phyloP scores from a whole-genome alignment of 2,329 filamentous ascomycete species.

The Clarireedia sp. region DNA sequence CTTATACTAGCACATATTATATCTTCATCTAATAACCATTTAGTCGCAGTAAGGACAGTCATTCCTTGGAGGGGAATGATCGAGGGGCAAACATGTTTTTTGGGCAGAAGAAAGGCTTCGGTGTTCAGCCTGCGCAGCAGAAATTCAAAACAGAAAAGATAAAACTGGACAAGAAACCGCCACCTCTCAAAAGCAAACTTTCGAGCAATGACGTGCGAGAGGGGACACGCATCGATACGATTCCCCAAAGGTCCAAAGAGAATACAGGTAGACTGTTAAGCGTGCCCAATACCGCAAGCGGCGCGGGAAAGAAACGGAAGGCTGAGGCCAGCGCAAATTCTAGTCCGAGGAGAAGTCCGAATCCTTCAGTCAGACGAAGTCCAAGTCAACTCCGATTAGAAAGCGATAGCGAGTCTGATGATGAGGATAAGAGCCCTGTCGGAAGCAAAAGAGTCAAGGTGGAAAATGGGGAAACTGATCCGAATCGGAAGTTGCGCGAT shows the following conservation, averaged over 20 bases:
- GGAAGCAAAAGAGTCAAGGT: slow-evolving; percentile 16
- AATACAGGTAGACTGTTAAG: neutral
- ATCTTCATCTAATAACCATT: neutral
- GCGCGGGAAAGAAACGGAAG: slow-evolving; percentile 4
- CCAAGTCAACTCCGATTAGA: slow-evolving; percentile 1
- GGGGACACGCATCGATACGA: neutral
- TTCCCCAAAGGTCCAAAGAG: neutral
- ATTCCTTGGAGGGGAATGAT: neutral
- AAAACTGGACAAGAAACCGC: neutral
- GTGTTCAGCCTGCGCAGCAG: neutral
- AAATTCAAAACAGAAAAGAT: neutral
- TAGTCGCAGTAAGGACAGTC: neutral
- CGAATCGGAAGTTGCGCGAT: slow-evolving; percentile 22
- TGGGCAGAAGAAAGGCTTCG: neutral
- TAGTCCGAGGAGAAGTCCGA: neutral
- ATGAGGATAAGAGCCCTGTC: neutral
- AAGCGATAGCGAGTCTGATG: slow-evolving; percentile 7
- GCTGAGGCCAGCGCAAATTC: neutral
- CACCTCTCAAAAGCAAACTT: neutral
- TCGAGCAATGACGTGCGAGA: neutral
- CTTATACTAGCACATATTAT: too few relatives aligned
- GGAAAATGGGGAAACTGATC: slow-evolving; percentile 15
- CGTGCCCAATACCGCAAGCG: neutral
- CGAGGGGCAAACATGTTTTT: neutral
- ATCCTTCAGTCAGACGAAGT: neutral